These are phyloP conservation scores for Fraxinus velutina DNA, from an alignment of 305 asterid species.

Conservation along the genomic window DNA sequence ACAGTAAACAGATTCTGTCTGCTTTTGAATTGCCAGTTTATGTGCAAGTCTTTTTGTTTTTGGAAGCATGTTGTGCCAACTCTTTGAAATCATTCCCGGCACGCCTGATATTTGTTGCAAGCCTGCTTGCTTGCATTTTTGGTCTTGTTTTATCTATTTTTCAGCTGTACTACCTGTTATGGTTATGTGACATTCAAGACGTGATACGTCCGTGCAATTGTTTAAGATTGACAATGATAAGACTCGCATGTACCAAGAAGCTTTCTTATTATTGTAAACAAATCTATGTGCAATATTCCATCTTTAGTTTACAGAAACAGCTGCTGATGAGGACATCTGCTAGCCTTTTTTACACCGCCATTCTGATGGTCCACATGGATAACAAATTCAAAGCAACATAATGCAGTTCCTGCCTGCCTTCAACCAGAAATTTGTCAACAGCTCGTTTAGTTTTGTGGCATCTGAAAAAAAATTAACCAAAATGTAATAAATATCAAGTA, in stretches of 20 bases:
- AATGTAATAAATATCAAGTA: background rate
- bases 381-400: background rate
- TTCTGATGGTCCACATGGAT: background rate
- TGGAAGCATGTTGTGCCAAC: background rate
- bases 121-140: background rate
- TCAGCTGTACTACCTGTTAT: background rate
- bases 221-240: background rate
- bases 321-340: background rate
- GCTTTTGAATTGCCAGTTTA: background rate
- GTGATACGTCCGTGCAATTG: background rate
- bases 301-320: background rate
- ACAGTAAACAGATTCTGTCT: background rate
- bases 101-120: background rate
- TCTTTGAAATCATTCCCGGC: background rate
- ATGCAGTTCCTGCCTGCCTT: background rate
- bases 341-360: background rate
- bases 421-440: background rate
- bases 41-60: background rate
- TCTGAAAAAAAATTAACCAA: background rate
- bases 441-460: conserved; percentile 18
- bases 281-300: background rate
- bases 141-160: background rate
- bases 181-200: background rate
- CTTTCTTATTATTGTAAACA: background rate
- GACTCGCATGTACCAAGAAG: background rate